phyloP scores from a whole-genome alignment of 441 rosid genomes.

The Pelargonium australe region DNA sequence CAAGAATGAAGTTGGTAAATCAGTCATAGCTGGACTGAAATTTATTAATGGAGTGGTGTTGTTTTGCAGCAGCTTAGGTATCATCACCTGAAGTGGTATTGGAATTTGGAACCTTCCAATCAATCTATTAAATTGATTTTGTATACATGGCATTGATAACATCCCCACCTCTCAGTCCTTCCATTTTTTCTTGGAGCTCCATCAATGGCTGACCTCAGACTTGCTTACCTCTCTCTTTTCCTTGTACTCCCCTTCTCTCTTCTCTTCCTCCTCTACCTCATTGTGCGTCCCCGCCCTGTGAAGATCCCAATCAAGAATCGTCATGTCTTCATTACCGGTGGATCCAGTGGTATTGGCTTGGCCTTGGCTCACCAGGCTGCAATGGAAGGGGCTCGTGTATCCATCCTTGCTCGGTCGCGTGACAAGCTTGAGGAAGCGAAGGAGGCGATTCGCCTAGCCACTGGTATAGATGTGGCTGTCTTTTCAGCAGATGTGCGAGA shows the following conservation, averaged over 20 bases:
- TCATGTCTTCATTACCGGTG: slow-evolving; percentile 89
- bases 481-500: slow-evolving; percentile 79
- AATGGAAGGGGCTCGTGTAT: neutral
- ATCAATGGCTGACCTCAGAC: slow-evolving; percentile 21
- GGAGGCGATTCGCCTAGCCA: slow-evolving; percentile 24
- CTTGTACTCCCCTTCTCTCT: slow-evolving; percentile 37
- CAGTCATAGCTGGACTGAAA: no score
- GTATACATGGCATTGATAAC: no score
- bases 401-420: neutral
- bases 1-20: no score
- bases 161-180: no score
- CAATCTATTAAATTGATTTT: no score
- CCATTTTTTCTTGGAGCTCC: neutral
- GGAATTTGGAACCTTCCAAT: no score
- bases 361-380: slow-evolving; percentile 2
- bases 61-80: no score
- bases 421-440: slow-evolving; percentile 2
- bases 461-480: slow-evolving; percentile 60
- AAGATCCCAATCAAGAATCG: slow-evolving; percentile 62
- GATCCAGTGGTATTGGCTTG: slow-evolving; percentile 67
- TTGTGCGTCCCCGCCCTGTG: slow-evolving; percentile 60
- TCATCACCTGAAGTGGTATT: no score
- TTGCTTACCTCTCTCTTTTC: slow-evolving; percentile 28
- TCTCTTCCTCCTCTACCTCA: slow-evolving; percentile 36
- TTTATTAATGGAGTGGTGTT: no score